Base-by-base conservation (phyloP, 2,329 filamentous ascomycete species). In the Colletotrichum liaoningense region DNA sequence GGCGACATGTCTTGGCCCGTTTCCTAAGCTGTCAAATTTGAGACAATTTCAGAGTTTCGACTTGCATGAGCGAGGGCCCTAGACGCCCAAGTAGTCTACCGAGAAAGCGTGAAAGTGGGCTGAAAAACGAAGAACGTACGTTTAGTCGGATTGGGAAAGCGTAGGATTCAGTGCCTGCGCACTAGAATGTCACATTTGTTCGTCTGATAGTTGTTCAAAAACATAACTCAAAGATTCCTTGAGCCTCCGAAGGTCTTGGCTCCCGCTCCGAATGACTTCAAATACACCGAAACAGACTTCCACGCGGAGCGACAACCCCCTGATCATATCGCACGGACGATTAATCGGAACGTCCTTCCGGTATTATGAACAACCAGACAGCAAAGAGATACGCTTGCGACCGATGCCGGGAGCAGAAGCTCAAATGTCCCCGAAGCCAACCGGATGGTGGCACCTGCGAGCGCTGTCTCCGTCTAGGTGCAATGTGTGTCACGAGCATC, bases 401-500 rank as follows among this genome's bases (percentile, higher is more conserved):
- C 56, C 56, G 56, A 8, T 59, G 56, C 30, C 56, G 56, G 56
- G 56, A 59, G 12, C 56, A 59, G 56, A 59, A 59, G 56, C 56
- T 59, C 30, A 35, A 38, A 59, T 59, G 56, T 59, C 16, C 56
- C 30, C 56, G 56, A 59, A 59, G 30, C 56, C 56, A 59, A 19
- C 30, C 56, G 56, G 56, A 59, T n/a, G 35, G 19, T 14, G 56
- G 16, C 8, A 35, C 56, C 30, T 59, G 56, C 35, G 56, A 59
- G 28, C 56, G 56, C 19, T 59, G 56, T 38, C 28, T 59, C 11
- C 56, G 56, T 38, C 30, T 59, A 28, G 30, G 56, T 35, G 56
- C 56, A 8, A 59, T 59, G 56, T 59, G 56, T 38, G 56, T 59
- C 56, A 59, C 56, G 19, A 59, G 56, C 56, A 59, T 38, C 56